These are phyloP conservation scores for Penicillium paxilli DNA, from an alignment of 495 filamentous ascomycete genomes.

Conservation along the genomic window DNA sequence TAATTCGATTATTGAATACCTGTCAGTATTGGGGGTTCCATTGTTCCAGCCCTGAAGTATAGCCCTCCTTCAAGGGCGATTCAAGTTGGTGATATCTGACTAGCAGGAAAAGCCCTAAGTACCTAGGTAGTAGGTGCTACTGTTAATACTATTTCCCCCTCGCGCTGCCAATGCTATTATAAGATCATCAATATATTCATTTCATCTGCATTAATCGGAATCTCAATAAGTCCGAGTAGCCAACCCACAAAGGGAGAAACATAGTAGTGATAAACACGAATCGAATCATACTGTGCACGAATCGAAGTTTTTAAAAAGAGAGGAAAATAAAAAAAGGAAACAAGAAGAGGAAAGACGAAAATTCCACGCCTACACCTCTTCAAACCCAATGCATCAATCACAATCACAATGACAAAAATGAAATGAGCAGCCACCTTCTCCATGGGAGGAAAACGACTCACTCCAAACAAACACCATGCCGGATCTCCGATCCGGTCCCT, in stretches of 20 bases:
- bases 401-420: too few species aligned
- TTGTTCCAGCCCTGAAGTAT: too few species aligned
- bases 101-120: too few species aligned
- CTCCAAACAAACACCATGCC: conserved; percentile 11
- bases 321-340: not conserved
- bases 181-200: conserved; percentile 22
- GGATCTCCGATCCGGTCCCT: conserved; percentile 1
- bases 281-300: conserved; percentile 18
- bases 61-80: too few species aligned
- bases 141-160: not conserved
- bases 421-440: not conserved
- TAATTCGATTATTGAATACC: too few species aligned
- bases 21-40: too few species aligned
- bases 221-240: not conserved
- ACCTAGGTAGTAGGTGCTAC: too few species aligned
- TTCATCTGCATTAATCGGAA: conserved; percentile 10
- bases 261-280: conserved; percentile 14
- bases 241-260: conserved; percentile 4
- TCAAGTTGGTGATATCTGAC: too few species aligned
- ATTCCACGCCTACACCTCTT: not conserved
- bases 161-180: not conserved
- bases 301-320: conserved; percentile 16
- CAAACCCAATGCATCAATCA: conserved; percentile 6
- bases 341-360: not conserved
- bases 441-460: not conserved